Conservation (phyloP, 1,139 yeast genomes). For the Entelexis paramagnoliae region DNA sequence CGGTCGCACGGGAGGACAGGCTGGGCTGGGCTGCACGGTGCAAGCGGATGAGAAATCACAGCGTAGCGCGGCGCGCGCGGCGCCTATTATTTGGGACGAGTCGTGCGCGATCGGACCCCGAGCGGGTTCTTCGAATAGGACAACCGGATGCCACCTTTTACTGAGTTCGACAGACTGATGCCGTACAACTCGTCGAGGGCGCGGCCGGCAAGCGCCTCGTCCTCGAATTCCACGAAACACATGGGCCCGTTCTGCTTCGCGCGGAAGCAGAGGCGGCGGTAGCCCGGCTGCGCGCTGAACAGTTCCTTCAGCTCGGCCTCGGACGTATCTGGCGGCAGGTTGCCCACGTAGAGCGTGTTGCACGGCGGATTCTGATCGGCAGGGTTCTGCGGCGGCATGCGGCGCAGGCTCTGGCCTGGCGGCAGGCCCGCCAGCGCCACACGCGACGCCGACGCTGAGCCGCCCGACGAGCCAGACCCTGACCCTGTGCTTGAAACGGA, state of each 20-base stretch:
- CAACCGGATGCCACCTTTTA: slow-evolving; percentile 86
- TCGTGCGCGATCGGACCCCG: slow-evolving; percentile 65
- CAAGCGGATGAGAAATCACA: background rate
- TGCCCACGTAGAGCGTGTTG: slow-evolving; percentile 91
- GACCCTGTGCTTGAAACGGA: background rate
- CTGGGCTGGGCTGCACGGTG: too few species aligned
- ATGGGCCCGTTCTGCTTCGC: slow-evolving; percentile 68
- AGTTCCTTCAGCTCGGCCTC: slow-evolving; percentile 83
- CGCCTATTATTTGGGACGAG: slow-evolving; percentile 16
- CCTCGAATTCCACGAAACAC: slow-evolving; percentile 98
- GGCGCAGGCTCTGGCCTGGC: slow-evolving; percentile 28
- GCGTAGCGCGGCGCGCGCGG: background rate
- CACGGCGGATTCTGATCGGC: slow-evolving; percentile 99
- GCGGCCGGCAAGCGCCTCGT: slow-evolving; percentile 83
- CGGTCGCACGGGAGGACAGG: too few species aligned
- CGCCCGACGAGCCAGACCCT: slow-evolving; percentile 1
- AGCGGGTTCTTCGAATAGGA: slow-evolving; percentile 92
- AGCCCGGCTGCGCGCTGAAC: slow-evolving; percentile 84
- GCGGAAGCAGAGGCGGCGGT: slow-evolving; percentile 81
- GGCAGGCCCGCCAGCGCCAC: background rate
- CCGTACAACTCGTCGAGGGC: slow-evolving; percentile 93
- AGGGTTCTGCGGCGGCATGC: slow-evolving; percentile 93
- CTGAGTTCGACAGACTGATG: slow-evolving; percentile 53
- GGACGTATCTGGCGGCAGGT: slow-evolving; percentile 92
- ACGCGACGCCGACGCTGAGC: background rate